These are phyloP conservation scores for Solanum megistacrolobum DNA, from an alignment of 257 asterid species.

Conservation along the genomic window DNA sequence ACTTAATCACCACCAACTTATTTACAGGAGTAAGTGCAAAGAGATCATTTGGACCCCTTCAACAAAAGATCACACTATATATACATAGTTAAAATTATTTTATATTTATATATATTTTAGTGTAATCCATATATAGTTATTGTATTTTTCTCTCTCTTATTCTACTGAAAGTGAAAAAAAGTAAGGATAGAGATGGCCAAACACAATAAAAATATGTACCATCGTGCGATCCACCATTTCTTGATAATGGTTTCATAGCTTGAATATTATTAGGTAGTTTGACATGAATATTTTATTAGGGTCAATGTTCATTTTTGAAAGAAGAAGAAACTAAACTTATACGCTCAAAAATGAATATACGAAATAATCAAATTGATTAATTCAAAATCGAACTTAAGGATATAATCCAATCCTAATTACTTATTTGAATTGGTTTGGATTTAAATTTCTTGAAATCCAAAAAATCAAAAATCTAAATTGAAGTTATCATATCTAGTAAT, in stretches of 20 bases:
- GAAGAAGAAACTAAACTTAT: not conserved
- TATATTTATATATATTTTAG: not conserved
- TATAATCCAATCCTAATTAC: not conserved
- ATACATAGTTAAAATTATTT: too few relatives aligned
- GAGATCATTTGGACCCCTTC: too few relatives aligned
- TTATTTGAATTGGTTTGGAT: not conserved
- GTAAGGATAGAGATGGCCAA: not conserved
- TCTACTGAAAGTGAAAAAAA: not conserved
- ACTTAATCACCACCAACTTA: too few relatives aligned
- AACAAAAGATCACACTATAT: too few relatives aligned
- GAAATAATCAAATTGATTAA: too few relatives aligned
- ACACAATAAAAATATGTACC: not conserved
- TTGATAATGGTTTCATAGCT: not conserved
- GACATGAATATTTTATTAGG: not conserved
- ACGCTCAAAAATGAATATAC: too few relatives aligned
- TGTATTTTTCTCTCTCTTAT: too few relatives aligned
- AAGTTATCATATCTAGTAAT: not conserved
- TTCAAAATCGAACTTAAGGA: too few relatives aligned
- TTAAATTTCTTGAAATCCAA: not conserved
- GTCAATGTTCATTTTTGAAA: not conserved
- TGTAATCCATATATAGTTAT: too few relatives aligned
- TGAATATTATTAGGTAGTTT: not conserved
- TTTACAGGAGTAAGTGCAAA: too few relatives aligned
- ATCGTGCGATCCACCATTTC: not conserved
- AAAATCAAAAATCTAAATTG: not conserved